A percentile compares a stretch with the other conserved stretches of the same genome.
Conservation (phyloP, 257 asterid genomes). For the Solanum ahanhuiri region DNA sequence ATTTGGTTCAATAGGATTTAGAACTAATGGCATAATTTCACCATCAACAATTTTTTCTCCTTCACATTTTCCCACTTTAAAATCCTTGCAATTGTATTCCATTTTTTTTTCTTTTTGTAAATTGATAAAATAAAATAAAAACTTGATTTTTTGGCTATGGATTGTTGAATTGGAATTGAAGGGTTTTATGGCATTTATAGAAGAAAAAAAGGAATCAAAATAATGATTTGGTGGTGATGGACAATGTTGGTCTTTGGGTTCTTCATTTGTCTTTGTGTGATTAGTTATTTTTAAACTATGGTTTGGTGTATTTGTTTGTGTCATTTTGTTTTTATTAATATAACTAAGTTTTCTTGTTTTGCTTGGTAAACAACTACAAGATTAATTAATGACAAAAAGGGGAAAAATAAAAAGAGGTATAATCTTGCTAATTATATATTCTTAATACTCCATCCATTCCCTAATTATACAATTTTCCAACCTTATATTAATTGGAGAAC, state of each 20-base stretch:
- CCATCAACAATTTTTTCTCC: constrained; percentile 68
- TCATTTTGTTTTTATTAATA: neutral
- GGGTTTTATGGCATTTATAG: neutral
- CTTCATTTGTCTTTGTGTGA: neutral
- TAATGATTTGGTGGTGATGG: neutral
- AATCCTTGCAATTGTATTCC: constrained; percentile 48
- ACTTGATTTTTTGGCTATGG: neutral
- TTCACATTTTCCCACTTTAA: constrained; percentile 78
- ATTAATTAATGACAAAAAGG: neutral
- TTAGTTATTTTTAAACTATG: neutral
- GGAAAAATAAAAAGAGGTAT: neutral
- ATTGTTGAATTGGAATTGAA: neutral
- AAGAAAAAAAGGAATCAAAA: neutral
- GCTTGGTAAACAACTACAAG: neutral
- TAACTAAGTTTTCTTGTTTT: neutral
- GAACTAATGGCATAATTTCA: constrained; percentile 64
- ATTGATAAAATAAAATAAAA: neutral
- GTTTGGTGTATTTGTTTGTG: neutral
- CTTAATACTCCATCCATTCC: neutral
- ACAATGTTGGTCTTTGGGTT: neutral
- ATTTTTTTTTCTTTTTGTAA: neutral
- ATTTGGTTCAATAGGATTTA: constrained; percentile 22
- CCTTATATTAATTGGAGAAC: neutral
- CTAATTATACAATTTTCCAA: neutral
- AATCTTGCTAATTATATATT: too few species aligned